Evolutionary conservation across 331 rosid species (phyloP).

Genomic region (Telfairia occidentalis): DNA sequence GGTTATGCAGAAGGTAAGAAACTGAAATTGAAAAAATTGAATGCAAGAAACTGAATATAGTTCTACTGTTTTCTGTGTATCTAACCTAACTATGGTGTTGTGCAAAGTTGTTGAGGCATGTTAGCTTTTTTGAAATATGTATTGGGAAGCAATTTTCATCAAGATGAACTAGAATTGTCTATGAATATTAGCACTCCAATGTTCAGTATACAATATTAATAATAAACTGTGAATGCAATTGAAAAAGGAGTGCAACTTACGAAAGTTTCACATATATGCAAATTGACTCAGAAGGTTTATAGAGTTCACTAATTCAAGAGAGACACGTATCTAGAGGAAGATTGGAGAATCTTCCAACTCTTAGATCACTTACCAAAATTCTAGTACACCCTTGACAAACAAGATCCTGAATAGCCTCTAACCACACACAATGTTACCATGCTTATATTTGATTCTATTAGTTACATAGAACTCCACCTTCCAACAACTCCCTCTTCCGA

Average conservation of each 20-base stretch:
- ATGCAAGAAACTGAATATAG: neutral
- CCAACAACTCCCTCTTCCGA: neutral
- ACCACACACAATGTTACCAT: neutral
- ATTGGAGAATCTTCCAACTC: neutral
- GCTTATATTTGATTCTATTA: too few relatives aligned
- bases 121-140: neutral
- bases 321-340: neutral
- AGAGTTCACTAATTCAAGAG: neutral
- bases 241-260: too few relatives aligned
- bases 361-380: neutral
- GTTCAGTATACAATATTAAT: neutral
- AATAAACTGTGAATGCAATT: neutral
- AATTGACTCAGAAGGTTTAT: neutral
- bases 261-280: neutral
- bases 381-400: neutral
- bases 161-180: neutral
- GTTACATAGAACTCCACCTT: neutral
- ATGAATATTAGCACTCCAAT: neutral
- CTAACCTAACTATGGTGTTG: neutral
- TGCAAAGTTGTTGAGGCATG: neutral
- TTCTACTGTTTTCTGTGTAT: neutral
- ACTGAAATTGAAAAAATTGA: neutral
- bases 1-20: neutral
- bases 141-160: neutral
- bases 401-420: neutral